Percentiles rank a stretch among this genome's conserved stretches.
Evolutionary conservation across 73 alveolate genomes (phyloP).

Genomic region (Tetrahymena borealis): DNA sequence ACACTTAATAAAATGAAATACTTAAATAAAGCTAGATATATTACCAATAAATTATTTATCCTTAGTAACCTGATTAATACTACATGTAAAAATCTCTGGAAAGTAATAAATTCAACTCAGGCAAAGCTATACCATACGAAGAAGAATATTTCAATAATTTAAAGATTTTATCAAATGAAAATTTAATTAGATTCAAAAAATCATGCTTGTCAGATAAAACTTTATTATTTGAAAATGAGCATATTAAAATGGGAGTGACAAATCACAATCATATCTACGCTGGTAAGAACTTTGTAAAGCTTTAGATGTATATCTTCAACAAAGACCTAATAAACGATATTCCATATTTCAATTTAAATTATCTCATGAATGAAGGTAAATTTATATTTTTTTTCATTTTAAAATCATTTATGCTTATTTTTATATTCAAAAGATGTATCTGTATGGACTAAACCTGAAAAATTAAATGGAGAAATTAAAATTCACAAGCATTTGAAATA

Average conservation of each 20-base stretch:
- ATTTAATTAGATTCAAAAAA: background rate
- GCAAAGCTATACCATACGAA: background rate
- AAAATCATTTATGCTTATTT: background rate
- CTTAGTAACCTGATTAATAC: background rate
- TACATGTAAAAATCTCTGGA: background rate
- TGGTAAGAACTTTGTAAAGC: background rate
- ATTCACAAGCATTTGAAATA: background rate
- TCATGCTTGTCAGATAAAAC: background rate
- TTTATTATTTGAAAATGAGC: background rate
- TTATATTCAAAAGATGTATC: background rate
- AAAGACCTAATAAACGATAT: background rate
- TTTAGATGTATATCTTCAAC: background rate
- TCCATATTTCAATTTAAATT: background rate
- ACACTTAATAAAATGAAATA: background rate
- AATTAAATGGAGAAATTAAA: background rate
- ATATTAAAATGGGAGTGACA: background rate
- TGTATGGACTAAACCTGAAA: background rate
- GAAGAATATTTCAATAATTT: background rate
- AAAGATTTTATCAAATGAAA: background rate
- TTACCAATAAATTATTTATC: background rate
- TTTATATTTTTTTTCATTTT: background rate
- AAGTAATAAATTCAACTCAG: background rate
- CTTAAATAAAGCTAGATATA: background rate
- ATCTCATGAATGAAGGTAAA: background rate
- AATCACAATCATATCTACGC: background rate